These are phyloP conservation scores for Acarospora socialis DNA, from an alignment of 2,329 filamentous ascomycete genomes.

Conservation along the genomic window DNA sequence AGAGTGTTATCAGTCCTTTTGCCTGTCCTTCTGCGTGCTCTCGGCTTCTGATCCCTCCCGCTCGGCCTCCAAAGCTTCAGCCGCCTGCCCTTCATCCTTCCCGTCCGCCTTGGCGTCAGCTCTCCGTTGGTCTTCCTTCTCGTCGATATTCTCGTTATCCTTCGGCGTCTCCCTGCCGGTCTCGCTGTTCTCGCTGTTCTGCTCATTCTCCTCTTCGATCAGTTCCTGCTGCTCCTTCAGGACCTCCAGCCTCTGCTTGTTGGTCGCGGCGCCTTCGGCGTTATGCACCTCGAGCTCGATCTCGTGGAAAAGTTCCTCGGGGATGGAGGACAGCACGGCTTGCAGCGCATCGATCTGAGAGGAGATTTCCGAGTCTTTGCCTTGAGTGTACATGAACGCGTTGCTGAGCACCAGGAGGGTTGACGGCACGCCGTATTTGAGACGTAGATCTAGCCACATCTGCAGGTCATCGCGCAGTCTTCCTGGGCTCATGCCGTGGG, in stretches of 20 bases:
- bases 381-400: conserved; percentile 89
- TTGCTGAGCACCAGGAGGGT: conserved; percentile 92
- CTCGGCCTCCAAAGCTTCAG: conserved; percentile 43
- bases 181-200: conserved; percentile 67
- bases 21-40: conserved; percentile 15
- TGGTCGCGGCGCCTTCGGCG: conserved; percentile 90
- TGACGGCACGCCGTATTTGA: conserved; percentile 90
- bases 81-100: conserved; percentile 26
- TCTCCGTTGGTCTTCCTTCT: conserved; percentile 62
- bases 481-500: conserved; percentile 79
- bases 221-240: conserved; percentile 97
- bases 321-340: conserved; percentile 83
- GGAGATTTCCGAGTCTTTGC: conserved; percentile 68
- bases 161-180: conserved; percentile 61
- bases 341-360: conserved; percentile 87
- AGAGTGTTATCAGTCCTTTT: conserved; percentile 11
- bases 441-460: conserved; percentile 84
- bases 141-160: conserved; percentile 85
- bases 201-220: conserved; percentile 91
- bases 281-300: conserved; percentile 97
- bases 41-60: conserved; percentile 35
- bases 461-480: conserved; percentile 79
- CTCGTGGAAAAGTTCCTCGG: conserved; percentile 97
- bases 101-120: conserved; percentile 33
- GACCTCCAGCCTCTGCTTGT: conserved; percentile 97